Base-by-base conservation (phyloP, 2,329 filamentous ascomycete genomes). In the Arthroderma sp. region DNA sequence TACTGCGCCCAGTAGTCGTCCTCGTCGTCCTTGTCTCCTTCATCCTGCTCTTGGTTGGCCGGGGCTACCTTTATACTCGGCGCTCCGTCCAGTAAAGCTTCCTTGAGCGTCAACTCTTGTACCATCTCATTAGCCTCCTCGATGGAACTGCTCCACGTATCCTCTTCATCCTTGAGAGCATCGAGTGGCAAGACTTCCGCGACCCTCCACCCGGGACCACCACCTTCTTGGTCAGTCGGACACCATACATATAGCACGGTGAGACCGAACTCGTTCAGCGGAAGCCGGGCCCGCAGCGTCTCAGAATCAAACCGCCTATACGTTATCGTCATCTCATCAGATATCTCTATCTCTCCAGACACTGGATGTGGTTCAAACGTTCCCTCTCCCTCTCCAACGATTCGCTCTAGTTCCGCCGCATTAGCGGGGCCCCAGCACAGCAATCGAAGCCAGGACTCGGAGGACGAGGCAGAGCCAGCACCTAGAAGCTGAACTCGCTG, bases 1-100 rank as follows among this genome's bases (percentile, higher is more conserved):
- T 85, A 84, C 62, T 79, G 77, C 2, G 79, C 81, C 82, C 82
- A 85, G 67, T 85, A 85, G 61, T 79, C 78, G 60, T 81, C 81
- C 55, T 84, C 81, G 57, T 83, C 80, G 19, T 80, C 78, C 1
- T 78, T 76, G 2, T 79, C 76, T n/a, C 73, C 67, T 5, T 66
- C 63, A 23, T 59, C 59, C 17, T 56, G 55, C 53, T 68, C 62
- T 37, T 64, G 56, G 23, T 65, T 54, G n/a, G 56, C 56, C 7
- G 51, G 6, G 1, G 35, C 23, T 19, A 33, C 23, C 44, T 52
- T 19, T 23, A 13, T 28, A 33, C 23, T 44, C n/a, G 38, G 41
- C 55, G 66, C 67, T 19, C 66, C 65, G 23, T 67, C 66, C 54
- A 65, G 64, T 54, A 74, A 47, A 7, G 69, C 70, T 58, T 74